These are phyloP conservation scores for Diaporthe vaccinii DNA, from an alignment of 2,329 filamentous ascomycete genomes.

Conservation along the genomic window DNA sequence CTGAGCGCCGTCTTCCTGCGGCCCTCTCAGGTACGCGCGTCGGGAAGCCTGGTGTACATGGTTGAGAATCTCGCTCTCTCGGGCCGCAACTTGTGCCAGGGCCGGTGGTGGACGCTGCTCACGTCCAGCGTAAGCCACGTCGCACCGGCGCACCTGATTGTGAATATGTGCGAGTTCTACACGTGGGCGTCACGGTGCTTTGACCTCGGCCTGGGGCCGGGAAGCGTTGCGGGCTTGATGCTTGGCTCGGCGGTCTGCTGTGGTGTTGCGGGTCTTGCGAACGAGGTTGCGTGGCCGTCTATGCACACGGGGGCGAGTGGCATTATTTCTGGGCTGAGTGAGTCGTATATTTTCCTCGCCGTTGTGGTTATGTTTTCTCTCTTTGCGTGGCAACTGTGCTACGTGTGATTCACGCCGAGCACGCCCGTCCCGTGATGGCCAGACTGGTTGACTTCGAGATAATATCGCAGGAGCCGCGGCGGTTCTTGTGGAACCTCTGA, in stretches of 20 bases:
- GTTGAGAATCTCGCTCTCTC: neutral
- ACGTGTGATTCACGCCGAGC: neutral
- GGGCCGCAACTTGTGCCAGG: too few species aligned
- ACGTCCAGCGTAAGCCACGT: neutral
- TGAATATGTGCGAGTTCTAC: neutral
- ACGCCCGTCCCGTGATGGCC: neutral
- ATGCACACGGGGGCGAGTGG: neutral
- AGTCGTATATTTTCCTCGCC: neutral
- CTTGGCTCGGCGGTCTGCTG: neutral
- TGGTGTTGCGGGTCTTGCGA: neutral
- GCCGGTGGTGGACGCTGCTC: constrained; percentile 13
- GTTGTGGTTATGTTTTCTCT: too few species aligned
- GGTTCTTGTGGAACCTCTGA: neutral
- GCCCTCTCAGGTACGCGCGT: neutral
- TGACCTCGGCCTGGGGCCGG: neutral
- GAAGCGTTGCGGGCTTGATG: neutral
- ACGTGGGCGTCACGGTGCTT: constrained; percentile 13
- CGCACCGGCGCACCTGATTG: neutral
- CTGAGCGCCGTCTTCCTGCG: neutral
- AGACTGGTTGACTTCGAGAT: too few species aligned
- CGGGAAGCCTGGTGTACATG: neutral
- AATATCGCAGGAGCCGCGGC: neutral
- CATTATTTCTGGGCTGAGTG: constrained; percentile 11
- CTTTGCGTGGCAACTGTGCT: neutral
- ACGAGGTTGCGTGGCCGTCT: too few species aligned